Evolutionary conservation across 805 yeast genomes (phyloP).

Genomic region (Candida parachauliodes): DNA sequence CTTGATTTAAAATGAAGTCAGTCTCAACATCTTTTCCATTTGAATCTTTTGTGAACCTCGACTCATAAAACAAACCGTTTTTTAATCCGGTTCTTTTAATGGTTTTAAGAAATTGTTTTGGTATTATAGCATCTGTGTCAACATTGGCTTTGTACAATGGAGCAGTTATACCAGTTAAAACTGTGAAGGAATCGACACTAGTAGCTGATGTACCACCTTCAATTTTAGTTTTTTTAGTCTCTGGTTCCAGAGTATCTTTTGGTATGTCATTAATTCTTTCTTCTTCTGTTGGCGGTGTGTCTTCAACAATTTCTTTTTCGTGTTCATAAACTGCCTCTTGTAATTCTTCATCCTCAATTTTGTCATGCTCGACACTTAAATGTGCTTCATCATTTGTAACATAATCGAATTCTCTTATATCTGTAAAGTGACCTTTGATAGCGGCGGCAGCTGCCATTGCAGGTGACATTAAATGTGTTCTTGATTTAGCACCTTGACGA

Average conservation of each 20-base stretch:
- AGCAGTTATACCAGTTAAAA: conserved; percentile 84
- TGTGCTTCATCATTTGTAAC: conserved; percentile 58
- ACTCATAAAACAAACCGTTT: conserved; percentile 86
- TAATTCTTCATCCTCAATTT: conserved; percentile 47
- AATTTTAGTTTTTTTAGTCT: conserved; percentile 12
- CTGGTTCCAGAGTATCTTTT: conserved; percentile 36
- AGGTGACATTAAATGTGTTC: conserved; percentile 98
- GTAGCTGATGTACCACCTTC: conserved; percentile 16
- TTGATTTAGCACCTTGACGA: conserved; percentile 93
- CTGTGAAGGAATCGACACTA: conserved; percentile 73
- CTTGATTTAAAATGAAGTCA: conserved; percentile 86
- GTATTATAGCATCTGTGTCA: conserved; percentile 98
- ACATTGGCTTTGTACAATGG: conserved; percentile 93
- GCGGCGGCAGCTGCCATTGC: conserved; percentile 99
- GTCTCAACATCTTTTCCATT: conserved; percentile 75
- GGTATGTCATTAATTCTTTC: conserved; percentile 67
- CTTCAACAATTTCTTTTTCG: conserved; percentile 60
- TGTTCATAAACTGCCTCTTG: conserved; percentile 71
- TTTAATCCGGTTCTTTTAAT: conserved; percentile 94
- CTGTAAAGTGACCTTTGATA: conserved; percentile 83
- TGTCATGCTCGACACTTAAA: conserved; percentile 43
- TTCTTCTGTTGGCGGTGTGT: conserved; percentile 49
- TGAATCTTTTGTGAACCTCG: conserved; percentile 65
- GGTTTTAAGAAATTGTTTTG: conserved; percentile 96
- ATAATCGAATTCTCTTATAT: conserved; percentile 78